phyloP scores from a whole-genome alignment of 148 eudicot genomes.

The Amaranthus palmeri region DNA sequence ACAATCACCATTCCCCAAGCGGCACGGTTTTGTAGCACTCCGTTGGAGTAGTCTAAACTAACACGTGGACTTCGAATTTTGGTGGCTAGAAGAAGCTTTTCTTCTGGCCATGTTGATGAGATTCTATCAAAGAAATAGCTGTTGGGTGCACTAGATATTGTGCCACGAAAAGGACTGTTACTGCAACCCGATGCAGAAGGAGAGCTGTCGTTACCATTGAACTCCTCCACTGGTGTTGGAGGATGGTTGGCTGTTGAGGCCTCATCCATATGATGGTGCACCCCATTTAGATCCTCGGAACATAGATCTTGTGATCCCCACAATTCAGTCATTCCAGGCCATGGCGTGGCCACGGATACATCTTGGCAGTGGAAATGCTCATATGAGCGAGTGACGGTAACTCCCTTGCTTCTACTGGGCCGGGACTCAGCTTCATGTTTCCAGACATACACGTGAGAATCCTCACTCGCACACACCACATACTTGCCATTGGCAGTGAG shows the following conservation, averaged over 20 bases:
- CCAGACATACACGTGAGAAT: slow-evolving; percentile 83
- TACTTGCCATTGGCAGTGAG: slow-evolving; percentile 70
- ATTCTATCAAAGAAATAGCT: slow-evolving; percentile 76
- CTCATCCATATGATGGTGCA: slow-evolving; percentile 38
- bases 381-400: slow-evolving; percentile 59
- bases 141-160: slow-evolving; percentile 56
- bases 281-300: slow-evolving; percentile 33
- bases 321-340: slow-evolving; percentile 56
- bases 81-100: slow-evolving; percentile 56
- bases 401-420: slow-evolving; percentile 65
- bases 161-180: slow-evolving; percentile 58
- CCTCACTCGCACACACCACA: slow-evolving; percentile 84
- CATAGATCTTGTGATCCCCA: slow-evolving; percentile 40
- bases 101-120: slow-evolving; percentile 93
- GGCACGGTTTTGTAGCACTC: slow-evolving; percentile 45
- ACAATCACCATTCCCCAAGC: slow-evolving; percentile 97
- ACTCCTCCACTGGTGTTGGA: slow-evolving; percentile 64
- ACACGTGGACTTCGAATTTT: slow-evolving; percentile 60
- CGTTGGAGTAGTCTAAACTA: slow-evolving; percentile 64
- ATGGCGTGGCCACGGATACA: slow-evolving; percentile 75
- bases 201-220: slow-evolving; percentile 42
- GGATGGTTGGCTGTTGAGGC: slow-evolving; percentile 53
- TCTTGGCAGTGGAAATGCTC: slow-evolving; percentile 86
- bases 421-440: slow-evolving; percentile 74
- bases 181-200: slow-evolving; percentile 40